phyloP scores from a whole-genome alignment of 768 basidiomycete genomes.

The Udeniomyces megalosporus region DNA sequence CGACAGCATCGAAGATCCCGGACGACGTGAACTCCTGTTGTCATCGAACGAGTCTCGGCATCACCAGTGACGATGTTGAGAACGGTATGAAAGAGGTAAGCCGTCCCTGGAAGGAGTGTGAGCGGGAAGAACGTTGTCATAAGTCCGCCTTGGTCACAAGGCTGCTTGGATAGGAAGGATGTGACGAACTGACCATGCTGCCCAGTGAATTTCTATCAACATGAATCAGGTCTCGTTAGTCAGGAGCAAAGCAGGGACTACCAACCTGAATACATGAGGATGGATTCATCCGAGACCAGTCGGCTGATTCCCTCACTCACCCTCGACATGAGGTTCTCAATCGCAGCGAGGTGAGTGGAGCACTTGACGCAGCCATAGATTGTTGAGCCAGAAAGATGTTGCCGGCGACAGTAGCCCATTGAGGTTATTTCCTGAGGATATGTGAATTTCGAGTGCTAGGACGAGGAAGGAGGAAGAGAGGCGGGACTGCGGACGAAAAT shows the following conservation, averaged over 20 bases:
- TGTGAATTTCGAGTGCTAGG: no score
- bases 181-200: conserved; percentile 52
- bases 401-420: background rate
- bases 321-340: conserved; percentile 77
- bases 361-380: conserved; percentile 77
- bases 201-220: conserved; percentile 74
- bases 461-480: no score
- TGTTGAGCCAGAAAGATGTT: conserved; percentile 61
- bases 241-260: background rate
- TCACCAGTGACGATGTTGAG: conserved; percentile 84
- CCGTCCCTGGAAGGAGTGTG: no score
- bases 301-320: conserved; percentile 33
- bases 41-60: conserved; percentile 85
- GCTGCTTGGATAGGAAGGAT: background rate
- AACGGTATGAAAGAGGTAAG: conserved; percentile 31
- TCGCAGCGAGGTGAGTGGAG: conserved; percentile 75
- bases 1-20: conserved; percentile 89
- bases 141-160: background rate
- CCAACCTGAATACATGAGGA: background rate
- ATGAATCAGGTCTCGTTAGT: background rate
- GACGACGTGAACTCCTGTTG: conserved; percentile 89
- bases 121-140: no score
- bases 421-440: background rate
- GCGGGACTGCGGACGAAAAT: no score
- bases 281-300: no score